phyloP scores from a whole-genome alignment of 2,329 filamentous ascomycete species.

The Alternaria sp. region DNA sequence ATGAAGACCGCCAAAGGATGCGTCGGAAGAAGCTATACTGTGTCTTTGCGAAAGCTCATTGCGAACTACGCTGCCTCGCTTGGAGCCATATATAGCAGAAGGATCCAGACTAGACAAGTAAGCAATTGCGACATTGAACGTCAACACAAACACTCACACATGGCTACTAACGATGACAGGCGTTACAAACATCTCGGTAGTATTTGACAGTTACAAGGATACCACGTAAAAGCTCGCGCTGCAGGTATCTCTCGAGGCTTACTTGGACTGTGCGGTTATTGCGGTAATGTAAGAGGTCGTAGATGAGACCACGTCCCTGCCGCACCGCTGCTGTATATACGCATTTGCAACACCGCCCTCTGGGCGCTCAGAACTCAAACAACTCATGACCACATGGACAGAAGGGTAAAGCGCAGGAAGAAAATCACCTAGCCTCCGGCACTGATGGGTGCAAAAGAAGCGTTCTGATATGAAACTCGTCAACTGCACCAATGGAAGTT shows the following conservation, averaged over 20 bases:
- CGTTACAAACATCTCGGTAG: conserved; percentile 24
- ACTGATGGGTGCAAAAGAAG: conserved; percentile 15
- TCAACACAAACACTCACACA: conserved; percentile 16
- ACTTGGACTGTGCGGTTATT: not conserved
- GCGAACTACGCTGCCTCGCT: conserved; percentile 4
- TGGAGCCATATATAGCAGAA: conserved; percentile 5
- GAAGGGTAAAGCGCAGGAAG: conserved; percentile 14
- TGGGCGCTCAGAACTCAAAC: not conserved
- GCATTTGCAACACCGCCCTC: not conserved
- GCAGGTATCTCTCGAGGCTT: not conserved
- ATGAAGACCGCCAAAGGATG: conserved; percentile 12
- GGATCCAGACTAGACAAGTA: conserved; percentile 19
- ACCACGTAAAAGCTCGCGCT: not conserved
- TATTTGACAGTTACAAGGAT: not conserved
- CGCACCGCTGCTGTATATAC: conserved; percentile 17
- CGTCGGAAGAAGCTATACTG: conserved; percentile 17
- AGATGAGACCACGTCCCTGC: conserved; percentile 2
- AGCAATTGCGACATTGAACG: conserved; percentile 1
- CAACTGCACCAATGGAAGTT: conserved; percentile 18
- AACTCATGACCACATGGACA: conserved; percentile 11
- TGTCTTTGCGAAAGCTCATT: conserved; percentile 4
- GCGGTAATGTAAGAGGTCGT: not conserved
- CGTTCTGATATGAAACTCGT: conserved; percentile 28
- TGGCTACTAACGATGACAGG: conserved; percentile 19
- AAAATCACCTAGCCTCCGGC: conserved; percentile 18